Conservation (phyloP, 805 yeast genomes). For the Candida loeiensis region DNA sequence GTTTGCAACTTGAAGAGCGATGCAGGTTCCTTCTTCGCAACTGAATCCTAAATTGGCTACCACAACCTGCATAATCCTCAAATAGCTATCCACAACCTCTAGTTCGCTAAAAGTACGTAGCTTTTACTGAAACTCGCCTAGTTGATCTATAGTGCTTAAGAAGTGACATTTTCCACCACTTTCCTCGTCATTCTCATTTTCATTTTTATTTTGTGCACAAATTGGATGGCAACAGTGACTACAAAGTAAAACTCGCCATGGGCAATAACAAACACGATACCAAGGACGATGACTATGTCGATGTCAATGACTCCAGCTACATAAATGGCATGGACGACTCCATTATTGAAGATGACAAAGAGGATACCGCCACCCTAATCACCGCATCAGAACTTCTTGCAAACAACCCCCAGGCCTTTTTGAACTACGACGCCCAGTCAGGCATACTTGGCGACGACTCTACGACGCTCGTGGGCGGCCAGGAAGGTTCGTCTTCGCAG, state of each 20-base stretch:
- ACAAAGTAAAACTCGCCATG: slow-evolving; percentile 1
- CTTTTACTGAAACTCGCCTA: no score
- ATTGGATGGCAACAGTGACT: slow-evolving; percentile 3
- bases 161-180: no score
- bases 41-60: no score
- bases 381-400: slow-evolving; percentile 8
- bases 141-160: no score
- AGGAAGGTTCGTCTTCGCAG: slow-evolving; percentile 6
- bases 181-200: background rate
- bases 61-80: no score
- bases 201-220: background rate
- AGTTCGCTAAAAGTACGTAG: no score
- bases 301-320: background rate
- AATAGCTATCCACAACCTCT: no score
- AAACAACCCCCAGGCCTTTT: slow-evolving; percentile 8
- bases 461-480: slow-evolving; percentile 7
- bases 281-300: slow-evolving; percentile 1
- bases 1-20: no score
- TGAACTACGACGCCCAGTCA: slow-evolving; percentile 5
- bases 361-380: slow-evolving; percentile 13
- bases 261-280: slow-evolving; percentile 3
- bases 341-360: slow-evolving; percentile 7
- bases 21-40: no score
- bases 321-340: no score
- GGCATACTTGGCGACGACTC: slow-evolving; percentile 6